Evolutionary conservation across 306 rosid genomes (phyloP).

Genomic region (Rosa persica): DNA sequence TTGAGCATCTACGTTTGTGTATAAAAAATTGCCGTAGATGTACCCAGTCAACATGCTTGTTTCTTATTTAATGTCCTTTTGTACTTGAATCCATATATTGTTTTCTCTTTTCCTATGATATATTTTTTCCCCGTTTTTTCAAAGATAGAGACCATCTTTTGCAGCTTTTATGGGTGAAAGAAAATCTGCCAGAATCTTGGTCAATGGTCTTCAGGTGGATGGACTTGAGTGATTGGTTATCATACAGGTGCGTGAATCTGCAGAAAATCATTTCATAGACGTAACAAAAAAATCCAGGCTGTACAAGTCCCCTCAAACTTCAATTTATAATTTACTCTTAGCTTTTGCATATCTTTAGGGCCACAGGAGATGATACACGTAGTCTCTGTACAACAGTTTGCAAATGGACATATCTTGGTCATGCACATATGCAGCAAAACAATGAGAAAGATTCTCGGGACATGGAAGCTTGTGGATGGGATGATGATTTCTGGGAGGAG

Average conservation of each 20-base stretch:
- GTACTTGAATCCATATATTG: background rate
- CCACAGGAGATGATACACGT: constrained; percentile 95
- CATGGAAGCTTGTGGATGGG: constrained; percentile 99
- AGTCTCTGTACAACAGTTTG: constrained; percentile 96
- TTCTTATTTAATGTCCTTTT: background rate
- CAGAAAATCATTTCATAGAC: constrained; percentile 11
- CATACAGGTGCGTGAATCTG: constrained; percentile 66
- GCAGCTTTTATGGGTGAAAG: constrained; percentile 99
- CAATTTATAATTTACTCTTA: constrained; percentile 18
- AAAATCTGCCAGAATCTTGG: constrained; percentile 93
- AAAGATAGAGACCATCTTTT: constrained; percentile 29
- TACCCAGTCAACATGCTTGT: background rate
- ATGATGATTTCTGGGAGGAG: constrained; percentile 98
- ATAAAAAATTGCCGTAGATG: background rate
- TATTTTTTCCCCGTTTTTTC: background rate
- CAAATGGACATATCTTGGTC: constrained; percentile 98
- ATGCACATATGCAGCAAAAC: constrained; percentile 87
- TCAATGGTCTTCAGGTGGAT: constrained; percentile 96
- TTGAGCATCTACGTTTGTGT: background rate
- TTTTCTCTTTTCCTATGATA: background rate
- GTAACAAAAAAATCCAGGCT: constrained; percentile 18
- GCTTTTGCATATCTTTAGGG: constrained; percentile 50
- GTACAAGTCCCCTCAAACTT: constrained; percentile 24
- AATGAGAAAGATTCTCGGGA: constrained; percentile 65
- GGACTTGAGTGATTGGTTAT: constrained; percentile 99